These are phyloP conservation scores for Metrosideros polymorpha DNA, from an alignment of 441 rosid genomes.

Conservation along the genomic window DNA sequence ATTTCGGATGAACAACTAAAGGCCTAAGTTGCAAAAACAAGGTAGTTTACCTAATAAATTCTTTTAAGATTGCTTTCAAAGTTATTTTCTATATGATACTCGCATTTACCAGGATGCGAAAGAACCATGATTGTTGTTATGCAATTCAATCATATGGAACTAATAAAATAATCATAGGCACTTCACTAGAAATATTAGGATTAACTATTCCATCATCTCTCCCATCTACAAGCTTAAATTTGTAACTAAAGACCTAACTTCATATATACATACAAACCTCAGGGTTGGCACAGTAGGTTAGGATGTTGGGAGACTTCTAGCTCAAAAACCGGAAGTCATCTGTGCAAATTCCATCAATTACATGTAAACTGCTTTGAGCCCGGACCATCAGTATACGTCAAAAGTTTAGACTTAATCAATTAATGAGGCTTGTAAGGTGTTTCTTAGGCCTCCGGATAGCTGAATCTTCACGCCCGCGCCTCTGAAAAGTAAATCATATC, in stretches of 20 bases:
- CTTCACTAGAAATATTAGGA: background rate
- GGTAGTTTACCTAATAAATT: background rate
- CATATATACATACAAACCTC: background rate
- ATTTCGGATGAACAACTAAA: background rate
- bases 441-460: background rate
- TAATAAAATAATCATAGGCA: background rate
- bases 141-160: background rate
- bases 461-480: background rate
- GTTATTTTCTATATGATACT: background rate
- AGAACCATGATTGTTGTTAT: background rate
- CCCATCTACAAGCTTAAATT: background rate
- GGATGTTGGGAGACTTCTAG: background rate
- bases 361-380: background rate
- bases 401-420: background rate
- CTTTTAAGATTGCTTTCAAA: background rate
- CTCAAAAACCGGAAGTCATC: background rate
- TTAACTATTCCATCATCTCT: background rate
- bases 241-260: background rate
- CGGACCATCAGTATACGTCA: background rate
- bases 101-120: background rate
- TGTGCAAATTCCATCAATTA: background rate
- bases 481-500: background rate
- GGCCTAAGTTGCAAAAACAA: background rate
- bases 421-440: background rate
- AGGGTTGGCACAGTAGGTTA: background rate